Conservation (phyloP, 2,329 filamentous ascomycete species). For the Venturia oleaginea region DNA sequence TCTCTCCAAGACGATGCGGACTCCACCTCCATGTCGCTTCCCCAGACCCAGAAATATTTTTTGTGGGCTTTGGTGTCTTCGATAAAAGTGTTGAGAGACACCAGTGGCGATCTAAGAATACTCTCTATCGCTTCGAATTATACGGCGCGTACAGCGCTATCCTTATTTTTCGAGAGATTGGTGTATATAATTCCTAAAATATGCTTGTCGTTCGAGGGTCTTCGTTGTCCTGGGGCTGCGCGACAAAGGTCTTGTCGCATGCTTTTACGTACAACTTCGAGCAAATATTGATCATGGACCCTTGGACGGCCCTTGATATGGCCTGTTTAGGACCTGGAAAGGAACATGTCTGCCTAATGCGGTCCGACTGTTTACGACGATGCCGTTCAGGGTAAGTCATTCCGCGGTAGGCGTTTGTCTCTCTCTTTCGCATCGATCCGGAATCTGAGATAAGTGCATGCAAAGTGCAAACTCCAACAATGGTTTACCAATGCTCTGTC, state of each 20-base stretch:
- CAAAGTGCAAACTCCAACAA: background rate
- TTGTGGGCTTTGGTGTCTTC: background rate
- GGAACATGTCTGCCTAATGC: background rate
- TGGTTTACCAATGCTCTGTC: background rate
- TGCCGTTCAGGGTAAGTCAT: background rate
- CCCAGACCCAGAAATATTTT: constrained; percentile 1
- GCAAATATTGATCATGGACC: background rate
- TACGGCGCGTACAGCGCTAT: background rate
- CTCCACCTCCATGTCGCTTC: background rate
- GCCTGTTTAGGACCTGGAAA: background rate
- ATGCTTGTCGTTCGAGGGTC: background rate
- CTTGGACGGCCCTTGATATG: background rate
- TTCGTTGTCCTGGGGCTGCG: background rate
- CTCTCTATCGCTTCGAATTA: background rate
- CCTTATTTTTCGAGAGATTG: background rate
- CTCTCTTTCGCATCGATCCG: background rate
- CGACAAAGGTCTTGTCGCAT: background rate
- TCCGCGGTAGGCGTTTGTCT: background rate
- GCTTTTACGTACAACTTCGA: background rate
- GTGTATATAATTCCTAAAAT: background rate
- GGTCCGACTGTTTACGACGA: background rate
- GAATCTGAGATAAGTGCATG: background rate
- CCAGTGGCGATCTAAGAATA: background rate
- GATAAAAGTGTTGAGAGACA: constrained; percentile 4
- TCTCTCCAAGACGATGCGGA: background rate